phyloP scores from a whole-genome alignment of 2,329 filamentous ascomycete species.

The Aspergillus ruber region DNA sequence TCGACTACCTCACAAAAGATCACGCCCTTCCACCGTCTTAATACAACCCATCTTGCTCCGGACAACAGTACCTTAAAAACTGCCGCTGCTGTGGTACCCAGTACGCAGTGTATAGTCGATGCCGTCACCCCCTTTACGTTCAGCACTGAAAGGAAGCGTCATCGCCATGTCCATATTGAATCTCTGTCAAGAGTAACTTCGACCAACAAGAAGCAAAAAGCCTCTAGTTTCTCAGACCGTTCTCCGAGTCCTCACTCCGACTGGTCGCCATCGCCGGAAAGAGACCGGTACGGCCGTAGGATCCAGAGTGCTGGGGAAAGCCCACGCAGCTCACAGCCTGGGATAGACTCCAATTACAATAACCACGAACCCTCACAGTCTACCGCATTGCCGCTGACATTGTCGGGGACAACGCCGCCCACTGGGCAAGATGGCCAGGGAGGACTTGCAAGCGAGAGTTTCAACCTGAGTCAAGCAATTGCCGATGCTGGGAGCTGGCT shows the following conservation, averaged over 20 bases:
- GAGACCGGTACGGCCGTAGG: neutral
- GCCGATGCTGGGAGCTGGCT: conserved; percentile 41
- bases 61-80: conserved; percentile 4
- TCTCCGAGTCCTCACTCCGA: neutral
- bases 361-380: conserved; percentile 7
- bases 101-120: conserved; percentile 37
- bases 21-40: conserved; percentile 25
- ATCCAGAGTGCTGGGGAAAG: neutral
- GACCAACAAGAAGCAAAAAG: conserved; percentile 15
- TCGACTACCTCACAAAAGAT: conserved; percentile 15
- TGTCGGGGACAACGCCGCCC: conserved; percentile 26
- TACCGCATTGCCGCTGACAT: conserved; percentile 23
- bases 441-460: conserved; percentile 26
- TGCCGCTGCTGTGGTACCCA: conserved; percentile 22
- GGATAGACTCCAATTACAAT: neutral
- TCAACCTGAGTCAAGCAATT: conserved; percentile 40
- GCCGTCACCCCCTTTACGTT: conserved; percentile 34
- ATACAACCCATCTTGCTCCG: conserved; percentile 5
- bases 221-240: conserved; percentile 9
- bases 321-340: neutral
- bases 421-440: conserved; percentile 33
- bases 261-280: conserved; percentile 3
- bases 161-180: conserved; percentile 4
- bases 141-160: conserved; percentile 26
- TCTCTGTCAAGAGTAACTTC: conserved; percentile 4